Evolutionary conservation across 768 basidiomycete species (phyloP), one percentile per base, ranked within the genome.

Genomic region (Mycena alexandri): DNA sequence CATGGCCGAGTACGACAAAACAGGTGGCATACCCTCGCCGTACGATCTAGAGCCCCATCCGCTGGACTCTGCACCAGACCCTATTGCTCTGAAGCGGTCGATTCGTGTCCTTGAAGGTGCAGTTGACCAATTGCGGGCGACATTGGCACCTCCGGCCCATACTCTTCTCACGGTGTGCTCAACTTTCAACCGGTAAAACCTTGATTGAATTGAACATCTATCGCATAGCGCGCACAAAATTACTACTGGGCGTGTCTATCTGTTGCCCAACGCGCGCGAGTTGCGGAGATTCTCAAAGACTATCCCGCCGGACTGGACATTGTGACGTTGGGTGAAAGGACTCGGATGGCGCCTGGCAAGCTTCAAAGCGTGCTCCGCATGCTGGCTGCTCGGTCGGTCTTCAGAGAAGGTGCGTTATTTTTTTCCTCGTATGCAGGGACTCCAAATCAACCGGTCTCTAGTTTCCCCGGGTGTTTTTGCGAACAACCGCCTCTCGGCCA

Each of bases 31-130:
- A 19, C 52, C 52, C 5, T 19, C 34, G 16, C 36, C n/a, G 2
- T 16, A 38, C 52, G 13, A 16, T 5, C 4, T 54, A 7, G 52
- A 54, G 8, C 33, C 52, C 34, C 52, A 54, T 36, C 52, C 52
- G 12, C 36, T 54, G 52, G 52, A 54, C n/a, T 16, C 7, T 8
- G n/a, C 7, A 5, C 17, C 17, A 17, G 52, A 54, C 16, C 13
- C 52, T 16, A 5, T 21, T 16, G 52, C 33, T 8, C 36, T 54
- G 52, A 54, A 54, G 19, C 13, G n/a, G 34, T 16, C 52, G n/a
- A 54, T 54, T 54, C 52, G 52, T n/a, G 17, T 54, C 33, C 52
- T 54, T 12, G 52, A 54, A 29, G 52, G 17, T 21, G 52, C 52
- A 3, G 13, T 16, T 38, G 52, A 54, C 3, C 52, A 54, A 38